Evolutionary conservation across 2,329 filamentous ascomycete species (phyloP).

Genomic region (Cladosporium sp.): DNA sequence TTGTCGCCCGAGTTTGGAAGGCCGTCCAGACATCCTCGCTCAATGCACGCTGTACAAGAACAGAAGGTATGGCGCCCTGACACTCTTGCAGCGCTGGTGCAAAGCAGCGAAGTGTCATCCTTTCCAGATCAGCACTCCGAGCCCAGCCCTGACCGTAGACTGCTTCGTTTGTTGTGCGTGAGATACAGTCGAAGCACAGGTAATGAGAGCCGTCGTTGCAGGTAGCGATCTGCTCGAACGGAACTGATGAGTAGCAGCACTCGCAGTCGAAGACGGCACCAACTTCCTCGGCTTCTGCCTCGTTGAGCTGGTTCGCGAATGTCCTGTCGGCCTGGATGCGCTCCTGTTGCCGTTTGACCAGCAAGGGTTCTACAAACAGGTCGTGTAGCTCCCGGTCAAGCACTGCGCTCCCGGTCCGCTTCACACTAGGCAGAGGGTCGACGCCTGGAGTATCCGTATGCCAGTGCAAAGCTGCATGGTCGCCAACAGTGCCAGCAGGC

Average conservation of each 20-base stretch:
- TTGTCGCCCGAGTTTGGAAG: constrained; percentile 76
- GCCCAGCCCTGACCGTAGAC: constrained; percentile 92
- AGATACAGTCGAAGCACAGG: constrained; percentile 80
- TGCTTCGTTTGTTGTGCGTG: constrained; percentile 78
- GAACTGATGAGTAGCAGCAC: constrained; percentile 71
- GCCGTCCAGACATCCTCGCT: constrained; percentile 71
- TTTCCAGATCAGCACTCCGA: constrained; percentile 71
- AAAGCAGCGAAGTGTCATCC: constrained; percentile 78
- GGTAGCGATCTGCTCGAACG: constrained; percentile 73
- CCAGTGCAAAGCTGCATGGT: constrained; percentile 65
- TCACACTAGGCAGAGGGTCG: constrained; percentile 61
- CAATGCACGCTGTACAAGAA: constrained; percentile 72
- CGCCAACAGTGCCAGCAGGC: constrained; percentile 50
- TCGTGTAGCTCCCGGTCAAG: constrained; percentile 53
- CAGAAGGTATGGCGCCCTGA: constrained; percentile 67
- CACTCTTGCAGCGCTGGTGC: constrained; percentile 70
- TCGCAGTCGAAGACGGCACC: constrained; percentile 65
- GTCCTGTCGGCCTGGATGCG: constrained; percentile 42
- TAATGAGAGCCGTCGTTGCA: constrained; percentile 70
- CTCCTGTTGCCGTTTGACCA: constrained; percentile 42
- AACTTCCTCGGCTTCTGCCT: constrained; percentile 49
- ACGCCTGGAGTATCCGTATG: constrained; percentile 51
- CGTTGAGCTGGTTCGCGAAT: constrained; percentile 49
- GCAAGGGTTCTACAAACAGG: constrained; percentile 44
- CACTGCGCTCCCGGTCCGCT: constrained; percentile 62